phyloP scores from a whole-genome alignment of 257 asterid genomes.

The Plantago major region DNA sequence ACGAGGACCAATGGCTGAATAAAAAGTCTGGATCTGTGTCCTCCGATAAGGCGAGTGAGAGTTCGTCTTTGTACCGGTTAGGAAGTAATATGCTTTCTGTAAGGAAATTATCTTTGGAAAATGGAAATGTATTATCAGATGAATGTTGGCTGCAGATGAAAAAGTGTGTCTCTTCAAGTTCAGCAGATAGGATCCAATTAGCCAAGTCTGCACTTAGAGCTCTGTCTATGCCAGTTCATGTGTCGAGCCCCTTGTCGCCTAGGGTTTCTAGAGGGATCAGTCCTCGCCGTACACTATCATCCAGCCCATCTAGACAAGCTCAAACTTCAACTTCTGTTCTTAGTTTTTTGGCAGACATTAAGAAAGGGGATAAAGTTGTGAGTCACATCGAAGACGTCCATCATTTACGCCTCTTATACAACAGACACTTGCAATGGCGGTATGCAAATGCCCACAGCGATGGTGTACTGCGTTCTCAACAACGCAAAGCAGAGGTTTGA shows the following conservation, averaged over 20 bases:
- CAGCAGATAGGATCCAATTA: slow-evolving; percentile 39
- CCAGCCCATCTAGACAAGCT: slow-evolving; percentile 76
- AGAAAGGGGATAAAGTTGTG: slow-evolving; percentile 60
- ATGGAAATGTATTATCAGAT: slow-evolving; percentile 38
- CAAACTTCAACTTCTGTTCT: slow-evolving; percentile 67
- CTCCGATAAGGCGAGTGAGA: slow-evolving; percentile 39
- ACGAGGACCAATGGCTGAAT: slow-evolving; percentile 88
- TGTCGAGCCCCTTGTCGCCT: slow-evolving; percentile 56
- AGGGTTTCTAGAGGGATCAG: slow-evolving; percentile 62
- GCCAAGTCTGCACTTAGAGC: slow-evolving; percentile 51
- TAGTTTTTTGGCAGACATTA: slow-evolving; percentile 75
- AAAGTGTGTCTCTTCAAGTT: slow-evolving; percentile 42
- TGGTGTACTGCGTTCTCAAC: slow-evolving; percentile 51
- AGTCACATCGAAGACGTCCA: slow-evolving; percentile 81
- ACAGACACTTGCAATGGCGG: slow-evolving; percentile 88
- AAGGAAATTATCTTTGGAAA: slow-evolving; percentile 55
- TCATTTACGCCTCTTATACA: slow-evolving; percentile 70
- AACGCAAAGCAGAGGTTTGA: slow-evolving; percentile 72
- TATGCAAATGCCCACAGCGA: slow-evolving; percentile 64
- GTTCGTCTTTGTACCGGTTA: slow-evolving; percentile 34
- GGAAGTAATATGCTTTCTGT: slow-evolving; percentile 40
- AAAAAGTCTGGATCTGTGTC: slow-evolving; percentile 45
- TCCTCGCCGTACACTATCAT: slow-evolving; percentile 64
- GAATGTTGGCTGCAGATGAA: slow-evolving; percentile 38
- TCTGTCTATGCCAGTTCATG: slow-evolving; percentile 33